Evolutionary conservation across 2,329 filamentous ascomycete species (phyloP), one percentile per base, ranked within the genome.

Genomic region (Stachybotrys echinatus): DNA sequence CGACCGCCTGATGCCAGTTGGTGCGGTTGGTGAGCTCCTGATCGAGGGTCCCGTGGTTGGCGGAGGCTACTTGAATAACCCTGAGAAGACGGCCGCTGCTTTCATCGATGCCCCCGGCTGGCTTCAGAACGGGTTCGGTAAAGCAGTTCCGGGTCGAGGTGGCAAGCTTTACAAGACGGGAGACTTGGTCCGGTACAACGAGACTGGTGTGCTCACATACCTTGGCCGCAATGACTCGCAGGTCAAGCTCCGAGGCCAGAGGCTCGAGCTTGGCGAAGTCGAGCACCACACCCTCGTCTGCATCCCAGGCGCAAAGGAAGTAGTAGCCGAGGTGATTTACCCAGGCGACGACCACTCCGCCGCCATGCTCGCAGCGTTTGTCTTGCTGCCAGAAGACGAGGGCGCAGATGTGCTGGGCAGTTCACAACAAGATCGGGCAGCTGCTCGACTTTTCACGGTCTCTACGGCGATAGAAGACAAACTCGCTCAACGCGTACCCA

Each of bases 221-320:
- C 51, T 79, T 18, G 77, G 77, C 14, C 70, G 81, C 14, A 81
- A 80, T 53, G 81, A 85, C 54, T 72, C 71, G 0, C 81, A 84
- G 58, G 71, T 84, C 44, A 85, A 85, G 59, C 63, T 85, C 6
- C 72, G 75, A 12, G 84, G 84, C 12, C 82, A 76, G 50, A 65
- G 80, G 27, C 70, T 82, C 40, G 84, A 80, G 62, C 67, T 79
- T 3, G 60, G 54, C 0, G 67, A 68, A 18, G 52, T 66, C 5
- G 63, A 65, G 34, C 42, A 54, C 34, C 47, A 53, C 21, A 46
- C 58, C 14, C n/a, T n/a, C n/a, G n/a, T n/a, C n/a, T n/a, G n/a
- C 17, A 4, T 50, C n/a, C 40, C 49, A 17, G 7, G 45, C 20
- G 45, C 45, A 2, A 19, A 43, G 18, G 20, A 42, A 8, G 47